Evolutionary conservation across 1,139 yeast species (phyloP).

Genomic region (Yamadazyma membranifaciens): DNA sequence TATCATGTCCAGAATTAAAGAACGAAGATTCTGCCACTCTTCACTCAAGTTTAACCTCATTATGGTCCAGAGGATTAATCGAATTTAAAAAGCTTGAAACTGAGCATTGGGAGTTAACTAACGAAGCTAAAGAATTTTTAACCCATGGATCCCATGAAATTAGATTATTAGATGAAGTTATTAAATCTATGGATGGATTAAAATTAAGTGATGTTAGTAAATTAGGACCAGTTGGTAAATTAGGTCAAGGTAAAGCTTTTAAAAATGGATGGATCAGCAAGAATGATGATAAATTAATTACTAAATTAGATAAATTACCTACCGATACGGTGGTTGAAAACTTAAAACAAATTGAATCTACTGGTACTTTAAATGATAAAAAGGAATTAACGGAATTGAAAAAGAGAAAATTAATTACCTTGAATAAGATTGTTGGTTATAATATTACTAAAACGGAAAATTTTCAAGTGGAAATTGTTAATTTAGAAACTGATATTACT

Average conservation of each 20-base stretch:
- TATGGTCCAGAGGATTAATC: conserved; percentile 83
- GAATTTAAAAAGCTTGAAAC: conserved; percentile 70
- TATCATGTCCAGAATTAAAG: conserved; percentile 49
- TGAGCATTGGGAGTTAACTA: conserved; percentile 73
- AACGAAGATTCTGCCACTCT: conserved; percentile 38
- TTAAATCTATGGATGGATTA: conserved; percentile 72
- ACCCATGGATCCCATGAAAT: conserved; percentile 86
- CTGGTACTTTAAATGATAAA: conserved; percentile 58
- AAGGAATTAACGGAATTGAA: conserved; percentile 82
- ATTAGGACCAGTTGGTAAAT: conserved; percentile 79
- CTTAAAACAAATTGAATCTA: conserved; percentile 54
- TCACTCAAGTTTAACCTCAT: conserved; percentile 78
- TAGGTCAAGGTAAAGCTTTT: conserved; percentile 98
- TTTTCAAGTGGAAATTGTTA: conserved; percentile 76
- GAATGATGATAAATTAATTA: conserved; percentile 75
- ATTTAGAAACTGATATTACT: conserved; percentile 89
- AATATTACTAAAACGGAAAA: conserved; percentile 76
- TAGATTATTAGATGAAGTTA: conserved; percentile 73
- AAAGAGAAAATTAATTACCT: conserved; percentile 82
- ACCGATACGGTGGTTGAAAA: conserved; percentile 67
- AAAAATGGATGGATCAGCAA: conserved; percentile 95
- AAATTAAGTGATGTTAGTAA: conserved; percentile 80
- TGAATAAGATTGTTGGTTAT: conserved; percentile 75
- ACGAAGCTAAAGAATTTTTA: conserved; percentile 80
- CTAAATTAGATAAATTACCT: conserved; percentile 53